These are phyloP conservation scores for Diaporthe sp. DNA, from an alignment of 2,329 filamentous ascomycete species.

Conservation along the genomic window DNA sequence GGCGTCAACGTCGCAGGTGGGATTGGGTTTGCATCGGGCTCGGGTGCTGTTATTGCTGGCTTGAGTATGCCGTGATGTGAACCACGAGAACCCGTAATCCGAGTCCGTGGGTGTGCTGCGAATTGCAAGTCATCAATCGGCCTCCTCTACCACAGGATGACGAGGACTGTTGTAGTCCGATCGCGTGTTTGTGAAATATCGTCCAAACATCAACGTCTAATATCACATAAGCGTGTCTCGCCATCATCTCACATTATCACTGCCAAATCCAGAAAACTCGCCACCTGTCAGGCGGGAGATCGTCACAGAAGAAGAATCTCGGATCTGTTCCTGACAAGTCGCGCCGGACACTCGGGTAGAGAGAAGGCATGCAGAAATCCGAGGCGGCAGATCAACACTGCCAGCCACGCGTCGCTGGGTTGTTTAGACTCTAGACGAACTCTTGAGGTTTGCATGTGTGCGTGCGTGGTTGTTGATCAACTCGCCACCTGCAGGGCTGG, in stretches of 20 bases:
- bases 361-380: not conserved
- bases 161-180: no score
- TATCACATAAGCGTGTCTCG: not conserved
- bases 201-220: not conserved
- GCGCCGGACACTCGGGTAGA: not conserved
- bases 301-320: not conserved
- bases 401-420: not conserved
- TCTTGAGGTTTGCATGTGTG: not conserved
- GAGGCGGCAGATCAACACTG: not conserved
- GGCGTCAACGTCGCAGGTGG: not conserved
- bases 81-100: not conserved
- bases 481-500: slow-evolving; percentile 4
- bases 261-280: no score
- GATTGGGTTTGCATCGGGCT: not conserved
- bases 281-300: slow-evolving; percentile 3
- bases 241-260: not conserved
- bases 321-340: not conserved
- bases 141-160: no score
- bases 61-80: not conserved
- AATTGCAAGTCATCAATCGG: not conserved
- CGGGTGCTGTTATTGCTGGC: not conserved
- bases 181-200: not conserved
- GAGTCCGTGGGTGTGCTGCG: not conserved
- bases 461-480: not conserved
- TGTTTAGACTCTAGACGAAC: not conserved